phyloP scores from a whole-genome alignment of 164 flowering plant genomes.

The Tinospora cordifolia region DNA sequence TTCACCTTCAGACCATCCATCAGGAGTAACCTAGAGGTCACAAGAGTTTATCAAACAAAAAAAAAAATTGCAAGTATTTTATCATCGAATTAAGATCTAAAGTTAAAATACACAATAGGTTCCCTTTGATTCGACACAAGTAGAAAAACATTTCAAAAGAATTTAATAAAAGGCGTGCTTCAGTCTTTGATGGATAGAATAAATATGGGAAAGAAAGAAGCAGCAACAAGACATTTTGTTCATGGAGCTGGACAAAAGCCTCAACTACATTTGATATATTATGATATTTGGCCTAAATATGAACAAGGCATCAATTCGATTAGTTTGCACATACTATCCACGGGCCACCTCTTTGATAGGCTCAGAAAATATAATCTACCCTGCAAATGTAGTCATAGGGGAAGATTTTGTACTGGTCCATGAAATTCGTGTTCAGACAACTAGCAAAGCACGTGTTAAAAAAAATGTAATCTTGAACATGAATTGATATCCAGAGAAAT shows the following conservation, averaged over 20 bases:
- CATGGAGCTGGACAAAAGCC: no score
- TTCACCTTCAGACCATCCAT: constrained; percentile 92
- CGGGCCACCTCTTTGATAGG: neutral
- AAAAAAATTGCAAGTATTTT: neutral
- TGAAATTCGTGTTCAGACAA: neutral
- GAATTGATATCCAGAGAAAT: neutral
- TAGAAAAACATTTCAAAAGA: neutral
- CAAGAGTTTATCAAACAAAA: neutral
- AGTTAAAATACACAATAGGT: neutral
- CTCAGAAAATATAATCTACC: neutral
- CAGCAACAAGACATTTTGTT: neutral
- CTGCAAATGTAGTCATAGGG: neutral
- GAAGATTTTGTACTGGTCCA: neutral
- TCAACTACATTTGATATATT: no score
- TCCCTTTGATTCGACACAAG: neutral
- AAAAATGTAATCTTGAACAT: neutral
- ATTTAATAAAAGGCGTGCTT: neutral
- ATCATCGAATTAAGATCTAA: neutral
- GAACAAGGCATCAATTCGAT: neutral
- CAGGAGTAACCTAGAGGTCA: constrained; percentile 42
- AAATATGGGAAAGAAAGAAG: neutral
- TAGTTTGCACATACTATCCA: neutral
- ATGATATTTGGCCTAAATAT: neutral
- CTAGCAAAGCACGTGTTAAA: neutral
- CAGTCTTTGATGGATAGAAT: neutral